Evolutionary conservation across 805 yeast species (phyloP).

Genomic region (Candida chilensis): DNA sequence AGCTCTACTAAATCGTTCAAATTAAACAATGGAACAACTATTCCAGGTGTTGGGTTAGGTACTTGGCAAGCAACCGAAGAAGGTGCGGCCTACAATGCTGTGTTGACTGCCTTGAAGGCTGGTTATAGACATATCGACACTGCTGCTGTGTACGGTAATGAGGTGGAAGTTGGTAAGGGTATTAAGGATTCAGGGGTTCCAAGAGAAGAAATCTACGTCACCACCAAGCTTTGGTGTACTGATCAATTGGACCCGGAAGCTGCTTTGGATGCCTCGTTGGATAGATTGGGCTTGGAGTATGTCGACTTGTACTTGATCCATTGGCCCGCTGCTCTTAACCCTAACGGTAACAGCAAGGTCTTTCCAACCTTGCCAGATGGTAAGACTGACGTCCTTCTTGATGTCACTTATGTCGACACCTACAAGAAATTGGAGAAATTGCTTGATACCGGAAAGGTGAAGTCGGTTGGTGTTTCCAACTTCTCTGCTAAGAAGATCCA

Average conservation of each 20-base stretch:
- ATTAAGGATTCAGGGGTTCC: slow-evolving; percentile 50
- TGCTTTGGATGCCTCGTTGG: slow-evolving; percentile 50
- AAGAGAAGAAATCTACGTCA: slow-evolving; percentile 56
- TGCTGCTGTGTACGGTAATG: slow-evolving; percentile 63
- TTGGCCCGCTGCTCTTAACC: slow-evolving; percentile 64
- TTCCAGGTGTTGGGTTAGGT: slow-evolving; percentile 69
- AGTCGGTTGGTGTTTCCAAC: slow-evolving; percentile 74
- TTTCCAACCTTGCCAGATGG: slow-evolving; percentile 26
- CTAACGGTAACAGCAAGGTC: slow-evolving; percentile 17
- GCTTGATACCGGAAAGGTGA: slow-evolving; percentile 41
- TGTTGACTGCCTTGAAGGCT: slow-evolving; percentile 46
- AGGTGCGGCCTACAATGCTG: slow-evolving; percentile 48
- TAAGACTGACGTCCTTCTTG: slow-evolving; percentile 19
- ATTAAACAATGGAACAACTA: slow-evolving; percentile 52
- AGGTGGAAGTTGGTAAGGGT: slow-evolving; percentile 50
- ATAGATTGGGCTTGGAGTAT: slow-evolving; percentile 61
- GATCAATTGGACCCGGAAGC: slow-evolving; percentile 40
- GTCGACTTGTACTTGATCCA: slow-evolving; percentile 75
- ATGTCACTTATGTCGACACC: slow-evolving; percentile 39
- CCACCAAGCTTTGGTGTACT: slow-evolving; percentile 62
- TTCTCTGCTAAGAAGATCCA: slow-evolving; percentile 45
- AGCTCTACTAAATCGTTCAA: slow-evolving; percentile 13
- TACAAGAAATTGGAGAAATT: slow-evolving; percentile 59
- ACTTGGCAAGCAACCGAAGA: slow-evolving; percentile 57
- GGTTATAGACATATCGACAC: slow-evolving; percentile 78